Evolutionary conservation across 2,329 filamentous ascomycete genomes (phyloP), one percentile per base, ranked within the genome.

Genomic region (Verticillium dahliae): DNA sequence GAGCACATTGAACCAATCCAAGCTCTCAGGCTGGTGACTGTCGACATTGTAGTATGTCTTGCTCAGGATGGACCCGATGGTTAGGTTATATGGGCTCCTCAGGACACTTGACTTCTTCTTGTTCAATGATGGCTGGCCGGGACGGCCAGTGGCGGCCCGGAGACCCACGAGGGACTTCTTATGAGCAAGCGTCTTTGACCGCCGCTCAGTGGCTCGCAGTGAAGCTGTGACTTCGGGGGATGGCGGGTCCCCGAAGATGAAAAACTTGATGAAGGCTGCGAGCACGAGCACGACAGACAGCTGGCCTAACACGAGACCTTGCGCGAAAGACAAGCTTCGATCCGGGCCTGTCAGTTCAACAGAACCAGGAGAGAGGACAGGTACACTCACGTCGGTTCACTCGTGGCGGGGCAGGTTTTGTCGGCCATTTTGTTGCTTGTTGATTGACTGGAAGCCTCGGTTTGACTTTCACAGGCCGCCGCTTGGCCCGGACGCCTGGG

Each of bases 1-100:
- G 61, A 99, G 81, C 33, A 99, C 95, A 72, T 99, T 99, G 82
- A 99, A 98, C 95, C 95, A 99, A 75, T 99, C 95, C 63, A 99
- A 77, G 62, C 91, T 96, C 75, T 99, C 95, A 1, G 95, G 95
- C 75, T 98, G 95, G 74, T 99, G 95, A 63, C 91, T 92, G 68
- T 96, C 85, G 54, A 95, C 91, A 71, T 96, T 97, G 78, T 99
- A 99, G 75, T 97, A 99, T 27, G 95, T 98, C 78, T 99, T 99
- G 68, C 89, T 89, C 33, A 99, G 83, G 64, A 99, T 97, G 10
- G 92, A 96, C 58, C 90, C 90, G n/a, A 96, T 96, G 4, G 93
- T 96, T 18, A 96, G 85, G 4, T 85, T 85, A 1, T 90, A 89
- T 0, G 90, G 85, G 18, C 86, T 87, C 4, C 90, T 84, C 7